Conservation (phyloP, 805 yeast genomes). For the Yamadazyma nakazawae region DNA sequence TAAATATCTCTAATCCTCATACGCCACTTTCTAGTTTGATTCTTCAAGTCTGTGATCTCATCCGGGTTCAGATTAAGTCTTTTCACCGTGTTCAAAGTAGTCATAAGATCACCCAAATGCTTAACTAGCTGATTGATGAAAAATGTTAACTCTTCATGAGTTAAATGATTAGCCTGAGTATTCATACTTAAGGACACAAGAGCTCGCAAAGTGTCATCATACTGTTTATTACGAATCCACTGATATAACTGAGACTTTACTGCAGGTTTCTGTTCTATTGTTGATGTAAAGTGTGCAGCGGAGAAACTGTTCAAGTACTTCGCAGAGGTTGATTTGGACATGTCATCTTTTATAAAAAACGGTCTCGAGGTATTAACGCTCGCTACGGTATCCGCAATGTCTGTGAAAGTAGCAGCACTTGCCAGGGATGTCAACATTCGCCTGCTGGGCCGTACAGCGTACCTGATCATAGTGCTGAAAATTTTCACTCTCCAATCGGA, state of each 20-base stretch:
- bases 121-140: constrained; percentile 17
- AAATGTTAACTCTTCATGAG: constrained; percentile 19
- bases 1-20: constrained; percentile 23
- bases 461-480: constrained; percentile 7
- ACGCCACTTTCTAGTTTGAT: constrained; percentile 14
- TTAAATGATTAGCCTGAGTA: constrained; percentile 9
- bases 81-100: constrained; percentile 11
- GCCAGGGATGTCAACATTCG: constrained; percentile 4
- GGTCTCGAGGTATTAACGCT: not conserved
- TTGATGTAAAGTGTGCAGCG: constrained; percentile 13
- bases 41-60: constrained; percentile 5
- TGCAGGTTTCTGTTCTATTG: constrained; percentile 5
- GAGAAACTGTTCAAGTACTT: constrained; percentile 14
- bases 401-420: not conserved
- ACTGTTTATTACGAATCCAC: constrained; percentile 15
- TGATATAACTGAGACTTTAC: constrained; percentile 16
- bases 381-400: not conserved
- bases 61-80: not conserved
- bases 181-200: constrained; percentile 8
- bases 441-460: constrained; percentile 2
- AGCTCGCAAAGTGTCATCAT: constrained; percentile 14
- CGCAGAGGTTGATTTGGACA: constrained; percentile 3
- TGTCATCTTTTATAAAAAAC: not conserved
- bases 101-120: constrained; percentile 17
- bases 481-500: constrained; percentile 1